Evolutionary conservation across 2,329 filamentous ascomycete species (phyloP).

Genomic region (Pseudogymnoascus destructans): DNA sequence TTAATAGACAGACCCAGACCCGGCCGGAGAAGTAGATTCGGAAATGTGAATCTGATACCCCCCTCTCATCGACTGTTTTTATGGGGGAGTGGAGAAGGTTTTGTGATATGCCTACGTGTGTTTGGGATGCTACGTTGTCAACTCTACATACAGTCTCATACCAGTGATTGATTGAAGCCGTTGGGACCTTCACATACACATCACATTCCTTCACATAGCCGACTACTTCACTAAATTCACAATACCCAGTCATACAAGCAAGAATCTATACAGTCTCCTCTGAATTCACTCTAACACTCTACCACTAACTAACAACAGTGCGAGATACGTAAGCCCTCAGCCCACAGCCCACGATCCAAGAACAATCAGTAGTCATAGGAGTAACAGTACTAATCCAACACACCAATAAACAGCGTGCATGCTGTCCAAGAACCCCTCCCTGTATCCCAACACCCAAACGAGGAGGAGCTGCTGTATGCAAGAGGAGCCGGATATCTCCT

Average conservation of each 20-base stretch:
- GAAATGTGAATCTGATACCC: not conserved
- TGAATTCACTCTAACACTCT: not conserved
- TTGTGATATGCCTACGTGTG: not conserved
- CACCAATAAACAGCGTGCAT: not conserved
- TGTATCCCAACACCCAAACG: not conserved
- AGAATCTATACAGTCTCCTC: not conserved
- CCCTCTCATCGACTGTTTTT: not conserved
- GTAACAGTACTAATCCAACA: not conserved
- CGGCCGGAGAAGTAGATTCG: not conserved
- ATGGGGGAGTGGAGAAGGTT: not conserved
- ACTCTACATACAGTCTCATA: not conserved
- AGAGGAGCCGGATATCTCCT: not conserved
- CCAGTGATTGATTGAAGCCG: not conserved
- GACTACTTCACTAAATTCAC: not conserved
- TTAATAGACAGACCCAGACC: not conserved
- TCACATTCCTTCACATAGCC: not conserved
- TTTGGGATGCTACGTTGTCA: not conserved
- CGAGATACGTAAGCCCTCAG: not conserved
- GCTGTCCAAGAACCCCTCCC: not conserved
- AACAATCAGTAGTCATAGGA: not conserved
- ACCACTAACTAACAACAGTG: not conserved
- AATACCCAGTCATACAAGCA: not conserved
- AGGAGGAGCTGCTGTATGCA: not conserved
- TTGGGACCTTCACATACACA: not conserved
- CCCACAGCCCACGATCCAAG: not conserved